phyloP scores from a whole-genome alignment of 345 rosid genomes.

The Eucalyptus erythrocorys region DNA sequence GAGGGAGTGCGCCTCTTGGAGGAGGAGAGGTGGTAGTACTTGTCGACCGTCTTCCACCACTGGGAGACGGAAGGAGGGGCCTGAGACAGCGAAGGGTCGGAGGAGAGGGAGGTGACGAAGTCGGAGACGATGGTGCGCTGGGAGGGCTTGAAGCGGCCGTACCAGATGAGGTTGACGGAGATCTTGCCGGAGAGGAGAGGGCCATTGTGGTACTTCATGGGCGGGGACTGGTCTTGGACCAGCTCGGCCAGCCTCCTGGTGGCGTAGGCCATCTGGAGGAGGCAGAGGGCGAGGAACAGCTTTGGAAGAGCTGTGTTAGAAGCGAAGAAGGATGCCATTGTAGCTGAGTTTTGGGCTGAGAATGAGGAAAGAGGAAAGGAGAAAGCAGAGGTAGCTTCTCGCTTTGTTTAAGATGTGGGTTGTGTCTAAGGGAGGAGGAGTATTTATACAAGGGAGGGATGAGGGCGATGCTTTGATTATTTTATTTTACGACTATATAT shows the following conservation, averaged over 20 bases:
- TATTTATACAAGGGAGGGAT: background rate
- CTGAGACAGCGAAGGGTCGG: conserved; percentile 3
- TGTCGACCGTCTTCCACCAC: conserved; percentile 70
- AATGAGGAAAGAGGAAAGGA: background rate
- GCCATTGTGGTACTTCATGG: conserved; percentile 56
- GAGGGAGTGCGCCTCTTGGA: conserved; percentile 2
- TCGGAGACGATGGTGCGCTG: conserved; percentile 54
- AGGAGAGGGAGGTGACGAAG: conserved; percentile 38
- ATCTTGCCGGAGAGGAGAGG: conserved; percentile 59
- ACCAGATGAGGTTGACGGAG: conserved; percentile 68
- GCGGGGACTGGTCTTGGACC: conserved; percentile 14
- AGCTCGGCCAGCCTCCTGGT: conserved; percentile 15
- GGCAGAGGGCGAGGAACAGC: background rate
- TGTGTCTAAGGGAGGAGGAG: background rate
- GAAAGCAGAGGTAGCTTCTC: background rate
- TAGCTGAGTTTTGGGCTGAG: background rate
- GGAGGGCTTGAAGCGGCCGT: conserved; percentile 60
- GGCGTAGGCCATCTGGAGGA: conserved; percentile 1
- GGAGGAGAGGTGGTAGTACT: conserved; percentile 37
- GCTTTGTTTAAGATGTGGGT: background rate
- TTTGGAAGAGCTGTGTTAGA: background rate
- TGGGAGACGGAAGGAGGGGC: conserved; percentile 45
- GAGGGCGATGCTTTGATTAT: background rate
- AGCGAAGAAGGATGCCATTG: background rate
- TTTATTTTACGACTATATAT: background rate